Conservation (phyloP, 2,329 filamentous ascomycete species). For the Colletotrichum ledebouriae region DNA sequence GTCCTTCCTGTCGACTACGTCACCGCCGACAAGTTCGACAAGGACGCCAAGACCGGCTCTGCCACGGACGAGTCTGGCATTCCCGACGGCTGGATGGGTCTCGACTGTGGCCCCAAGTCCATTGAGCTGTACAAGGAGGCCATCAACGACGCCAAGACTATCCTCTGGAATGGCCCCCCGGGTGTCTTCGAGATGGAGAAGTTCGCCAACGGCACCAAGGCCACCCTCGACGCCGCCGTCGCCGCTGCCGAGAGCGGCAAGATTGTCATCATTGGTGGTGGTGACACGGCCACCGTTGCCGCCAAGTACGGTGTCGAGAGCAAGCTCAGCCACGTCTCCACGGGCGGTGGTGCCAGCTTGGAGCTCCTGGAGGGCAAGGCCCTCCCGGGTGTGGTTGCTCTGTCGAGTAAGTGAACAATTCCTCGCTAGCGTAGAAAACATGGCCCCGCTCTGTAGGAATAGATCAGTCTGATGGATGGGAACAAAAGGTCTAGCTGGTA, state of each 20-base stretch:
- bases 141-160: constrained; percentile 91
- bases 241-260: constrained; percentile 84
- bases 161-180: constrained; percentile 98
- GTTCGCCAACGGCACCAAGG: constrained; percentile 93
- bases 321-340: constrained; percentile 98
- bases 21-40: constrained; percentile 94
- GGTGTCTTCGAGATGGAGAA: constrained; percentile 98
- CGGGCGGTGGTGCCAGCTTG: constrained; percentile 93
- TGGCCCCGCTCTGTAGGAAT: constrained; percentile 24
- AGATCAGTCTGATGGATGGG: constrained; percentile 49
- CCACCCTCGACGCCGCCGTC: constrained; percentile 90
- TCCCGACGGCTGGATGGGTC: constrained; percentile 97
- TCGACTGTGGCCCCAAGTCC: constrained; percentile 93
- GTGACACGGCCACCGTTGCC: constrained; percentile 97
- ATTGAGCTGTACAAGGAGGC: constrained; percentile 89
- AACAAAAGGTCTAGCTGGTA: constrained; percentile 49
- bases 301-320: constrained; percentile 97
- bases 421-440: constrained; percentile 24
- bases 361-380: constrained; percentile 99
- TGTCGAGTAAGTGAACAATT: constrained; percentile 78
- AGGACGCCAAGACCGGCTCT: constrained; percentile 83
- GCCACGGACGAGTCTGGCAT: constrained; percentile 92
- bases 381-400: constrained; percentile 90
- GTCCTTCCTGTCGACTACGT: constrained; percentile 96
- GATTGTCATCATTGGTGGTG: constrained; percentile 98